Percentiles rank a stretch among this genome's conserved stretches.
Evolutionary conservation across 805 yeast species (phyloP).

Genomic region (Kodamaea jinghongensis): DNA sequence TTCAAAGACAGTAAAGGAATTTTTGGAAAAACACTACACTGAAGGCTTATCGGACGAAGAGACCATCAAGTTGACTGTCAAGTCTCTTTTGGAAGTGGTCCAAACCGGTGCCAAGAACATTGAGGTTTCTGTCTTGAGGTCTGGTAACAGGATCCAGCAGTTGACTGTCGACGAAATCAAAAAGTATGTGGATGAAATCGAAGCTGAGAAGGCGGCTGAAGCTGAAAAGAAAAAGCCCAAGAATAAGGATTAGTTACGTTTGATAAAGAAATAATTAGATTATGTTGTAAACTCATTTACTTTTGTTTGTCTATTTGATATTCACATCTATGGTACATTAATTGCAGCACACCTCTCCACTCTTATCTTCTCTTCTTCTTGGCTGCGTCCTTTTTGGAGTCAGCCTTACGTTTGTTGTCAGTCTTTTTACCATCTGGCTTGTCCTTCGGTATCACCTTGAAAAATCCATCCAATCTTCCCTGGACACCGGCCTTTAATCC

Average conservation of each 20-base stretch:
- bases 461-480: constrained; percentile 90
- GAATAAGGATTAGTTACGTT: constrained; percentile 13
- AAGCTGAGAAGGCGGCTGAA: constrained; percentile 82
- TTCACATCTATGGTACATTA: no score
- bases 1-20: constrained; percentile 91
- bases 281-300: no score
- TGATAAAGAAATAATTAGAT: neutral
- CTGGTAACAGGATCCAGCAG: constrained; percentile 56
- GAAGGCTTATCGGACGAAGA: constrained; percentile 63
- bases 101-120: constrained; percentile 97
- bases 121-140: constrained; percentile 83
- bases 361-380: constrained; percentile 19
- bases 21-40: constrained; percentile 82
- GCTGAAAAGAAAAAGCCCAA: constrained; percentile 66
- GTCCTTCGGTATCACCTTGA: constrained; percentile 56
- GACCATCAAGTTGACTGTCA: constrained; percentile 77
- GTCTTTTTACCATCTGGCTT: constrained; percentile 30
- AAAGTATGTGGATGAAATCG: constrained; percentile 74
- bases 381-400: constrained; percentile 28
- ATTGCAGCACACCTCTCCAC: no score
- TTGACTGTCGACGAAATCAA: constrained; percentile 72
- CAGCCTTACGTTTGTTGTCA: constrained; percentile 31
- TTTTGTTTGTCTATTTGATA: no score
- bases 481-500: constrained; percentile 84
- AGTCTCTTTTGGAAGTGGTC: constrained; percentile 89